Evolutionary conservation across 495 filamentous ascomycete genomes (phyloP).

Genomic region (Rhizodiscina lignyota): DNA sequence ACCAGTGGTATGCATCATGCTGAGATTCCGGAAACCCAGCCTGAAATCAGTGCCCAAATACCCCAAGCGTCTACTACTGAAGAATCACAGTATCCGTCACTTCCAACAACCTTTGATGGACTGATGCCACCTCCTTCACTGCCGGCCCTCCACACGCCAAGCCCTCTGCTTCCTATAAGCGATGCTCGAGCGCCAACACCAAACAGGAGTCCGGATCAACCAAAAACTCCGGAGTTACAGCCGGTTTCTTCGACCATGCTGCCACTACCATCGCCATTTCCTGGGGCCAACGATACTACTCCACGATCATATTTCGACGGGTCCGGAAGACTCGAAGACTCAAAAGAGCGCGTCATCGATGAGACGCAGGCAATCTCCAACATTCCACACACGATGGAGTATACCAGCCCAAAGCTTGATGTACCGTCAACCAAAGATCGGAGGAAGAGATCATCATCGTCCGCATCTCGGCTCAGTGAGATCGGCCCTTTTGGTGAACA

Average conservation of each 20-base stretch:
- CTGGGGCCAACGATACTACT: too few relatives aligned
- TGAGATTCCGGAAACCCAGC: not conserved
- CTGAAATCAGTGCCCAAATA: not conserved
- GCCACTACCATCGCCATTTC: constrained; percentile 5
- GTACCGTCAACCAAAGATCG: too few relatives aligned
- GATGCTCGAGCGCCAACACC: too few relatives aligned
- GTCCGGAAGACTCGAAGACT: too few relatives aligned
- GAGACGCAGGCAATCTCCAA: too few relatives aligned
- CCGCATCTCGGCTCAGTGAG: too few relatives aligned
- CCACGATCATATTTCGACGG: too few relatives aligned
- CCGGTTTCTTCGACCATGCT: constrained; percentile 2
- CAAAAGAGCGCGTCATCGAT: too few relatives aligned
- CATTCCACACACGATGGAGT: too few relatives aligned
- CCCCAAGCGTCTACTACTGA: not conserved
- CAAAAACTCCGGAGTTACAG: constrained; percentile 1
- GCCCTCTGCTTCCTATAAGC: not conserved
- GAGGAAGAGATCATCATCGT: too few relatives aligned
- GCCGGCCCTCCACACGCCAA: not conserved
- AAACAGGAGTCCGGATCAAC: not conserved
- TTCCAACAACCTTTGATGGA: not conserved
- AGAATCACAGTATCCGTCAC: not conserved
- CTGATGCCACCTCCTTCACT: not conserved
- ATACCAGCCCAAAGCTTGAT: too few relatives aligned
- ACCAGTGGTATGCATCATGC: not conserved
- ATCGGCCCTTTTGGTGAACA: too few relatives aligned